These are phyloP conservation scores for Candida vaughaniae DNA, from an alignment of 805 yeast genomes.

Conservation along the genomic window DNA sequence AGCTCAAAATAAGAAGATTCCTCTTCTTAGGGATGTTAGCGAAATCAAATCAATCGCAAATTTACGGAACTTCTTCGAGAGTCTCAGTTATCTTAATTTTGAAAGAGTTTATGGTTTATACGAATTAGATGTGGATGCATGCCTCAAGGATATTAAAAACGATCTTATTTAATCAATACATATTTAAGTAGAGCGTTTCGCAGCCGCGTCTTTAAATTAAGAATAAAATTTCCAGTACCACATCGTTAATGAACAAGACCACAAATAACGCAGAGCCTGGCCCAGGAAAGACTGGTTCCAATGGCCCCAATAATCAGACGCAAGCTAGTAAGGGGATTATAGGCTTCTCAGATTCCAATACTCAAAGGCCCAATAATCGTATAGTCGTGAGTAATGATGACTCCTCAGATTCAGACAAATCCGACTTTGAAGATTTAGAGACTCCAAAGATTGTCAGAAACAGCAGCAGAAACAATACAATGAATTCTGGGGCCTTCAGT, in stretches of 20 bases:
- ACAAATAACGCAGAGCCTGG: too few species aligned
- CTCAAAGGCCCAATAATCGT: too few species aligned
- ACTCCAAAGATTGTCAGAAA: constrained; percentile 20
- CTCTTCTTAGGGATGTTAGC: constrained; percentile 46
- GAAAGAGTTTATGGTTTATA: constrained; percentile 61
- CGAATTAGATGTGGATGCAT: constrained; percentile 32
- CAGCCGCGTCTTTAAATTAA: too few species aligned
- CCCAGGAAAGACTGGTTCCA: too few species aligned
- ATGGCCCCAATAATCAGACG: too few species aligned
- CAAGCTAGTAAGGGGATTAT: too few species aligned
- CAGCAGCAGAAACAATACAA: constrained; percentile 2
- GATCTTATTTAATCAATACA: constrained; percentile 50
- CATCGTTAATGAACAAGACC: too few species aligned
- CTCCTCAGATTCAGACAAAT: constrained; percentile 2
- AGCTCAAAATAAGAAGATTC: constrained; percentile 32
- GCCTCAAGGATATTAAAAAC: constrained; percentile 54
- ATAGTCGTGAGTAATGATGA: not conserved
- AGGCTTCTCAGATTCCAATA: too few species aligned
- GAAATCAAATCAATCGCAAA: constrained; percentile 41
- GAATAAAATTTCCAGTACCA: too few species aligned
- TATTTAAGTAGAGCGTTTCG: too few species aligned
- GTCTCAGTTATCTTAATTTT: constrained; percentile 60
- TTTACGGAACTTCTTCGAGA: constrained; percentile 64
- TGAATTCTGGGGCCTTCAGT: constrained; percentile 3
- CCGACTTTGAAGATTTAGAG: constrained; percentile 16